phyloP scores from a whole-genome alignment of 352 stramenopile genomes.

The Phytophthora melonis region DNA sequence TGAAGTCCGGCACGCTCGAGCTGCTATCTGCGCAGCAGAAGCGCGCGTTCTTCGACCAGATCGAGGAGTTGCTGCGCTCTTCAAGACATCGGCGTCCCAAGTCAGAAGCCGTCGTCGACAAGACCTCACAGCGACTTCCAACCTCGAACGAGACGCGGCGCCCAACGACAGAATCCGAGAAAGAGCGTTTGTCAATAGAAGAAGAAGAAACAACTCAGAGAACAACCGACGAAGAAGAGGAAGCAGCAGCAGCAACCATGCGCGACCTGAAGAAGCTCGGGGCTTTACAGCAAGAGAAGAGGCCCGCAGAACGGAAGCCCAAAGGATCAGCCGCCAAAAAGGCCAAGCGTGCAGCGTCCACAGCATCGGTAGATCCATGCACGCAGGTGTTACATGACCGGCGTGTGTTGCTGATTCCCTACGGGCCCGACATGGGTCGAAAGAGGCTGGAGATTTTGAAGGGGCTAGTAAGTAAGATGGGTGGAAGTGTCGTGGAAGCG shows the following conservation, averaged over 20 bases:
- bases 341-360: slow-evolving; percentile 18
- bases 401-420: slow-evolving; percentile 59
- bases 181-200: slow-evolving; percentile 29
- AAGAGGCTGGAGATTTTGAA: slow-evolving; percentile 73
- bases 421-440: slow-evolving; percentile 71
- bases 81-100: slow-evolving; percentile 25
- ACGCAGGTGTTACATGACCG: slow-evolving; percentile 44
- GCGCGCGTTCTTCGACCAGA: slow-evolving; percentile 52
- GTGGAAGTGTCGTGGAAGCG: slow-evolving; percentile 46
- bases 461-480: slow-evolving; percentile 63
- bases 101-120: slow-evolving; percentile 8
- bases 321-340: slow-evolving; percentile 40
- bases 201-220: slow-evolving; percentile 11
- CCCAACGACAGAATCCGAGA: slow-evolving; percentile 19
- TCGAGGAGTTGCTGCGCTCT: slow-evolving; percentile 50
- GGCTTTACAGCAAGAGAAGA: slow-evolving; percentile 37
- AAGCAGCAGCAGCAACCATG: slow-evolving; percentile 11
- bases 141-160: slow-evolving; percentile 30
- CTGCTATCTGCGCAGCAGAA: slow-evolving; percentile 55
- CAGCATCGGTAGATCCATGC: slow-evolving; percentile 4
- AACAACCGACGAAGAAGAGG: slow-evolving; percentile 9
- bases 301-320: slow-evolving; percentile 25
- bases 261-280: slow-evolving; percentile 37
- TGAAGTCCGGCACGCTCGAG: slow-evolving; percentile 16
- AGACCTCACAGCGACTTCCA: slow-evolving; percentile 1